phyloP scores from a whole-genome alignment of 1,284 basidiomycete genomes.

The Ceratobasidium sp. region DNA sequence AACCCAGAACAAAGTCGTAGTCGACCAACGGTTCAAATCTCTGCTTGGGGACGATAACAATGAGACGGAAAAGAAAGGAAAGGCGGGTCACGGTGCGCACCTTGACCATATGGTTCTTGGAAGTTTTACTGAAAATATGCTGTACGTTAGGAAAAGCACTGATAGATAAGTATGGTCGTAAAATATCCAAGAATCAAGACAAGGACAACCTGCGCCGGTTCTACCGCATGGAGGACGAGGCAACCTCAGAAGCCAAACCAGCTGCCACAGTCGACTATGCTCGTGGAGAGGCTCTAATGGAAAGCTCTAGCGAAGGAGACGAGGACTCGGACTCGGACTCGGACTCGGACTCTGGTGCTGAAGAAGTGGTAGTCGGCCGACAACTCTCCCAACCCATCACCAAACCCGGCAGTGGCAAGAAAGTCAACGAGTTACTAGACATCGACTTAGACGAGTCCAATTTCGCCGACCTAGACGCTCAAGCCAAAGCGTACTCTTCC shows the following conservation, averaged over 20 bases:
- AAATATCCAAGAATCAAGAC: conserved; percentile 70
- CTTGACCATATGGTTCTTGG: background rate
- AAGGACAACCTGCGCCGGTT: conserved; percentile 81
- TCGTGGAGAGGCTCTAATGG: conserved; percentile 83
- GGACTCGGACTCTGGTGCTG: conserved; percentile 51
- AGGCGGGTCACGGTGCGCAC: conserved; percentile 40
- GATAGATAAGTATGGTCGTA: conserved; percentile 93
- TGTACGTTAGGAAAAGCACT: conserved; percentile 55
- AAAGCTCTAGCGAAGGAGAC: conserved; percentile 74
- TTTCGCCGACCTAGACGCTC: conserved; percentile 74
- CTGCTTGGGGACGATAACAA: conserved; percentile 63
- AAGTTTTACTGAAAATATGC: conserved; percentile 14
- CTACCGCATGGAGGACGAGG: conserved; percentile 68
- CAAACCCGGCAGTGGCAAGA: conserved; percentile 45
- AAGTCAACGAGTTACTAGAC: conserved; percentile 59
- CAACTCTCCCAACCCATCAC: conserved; percentile 28
- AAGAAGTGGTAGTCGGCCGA: conserved; percentile 46
- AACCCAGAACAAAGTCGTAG: conserved; percentile 79
- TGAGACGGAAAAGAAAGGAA: conserved; percentile 53
- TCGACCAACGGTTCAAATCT: conserved; percentile 93
- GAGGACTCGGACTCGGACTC: conserved; percentile 53
- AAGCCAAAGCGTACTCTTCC: conserved; percentile 66
- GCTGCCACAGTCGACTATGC: conserved; percentile 72
- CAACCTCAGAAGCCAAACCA: conserved; percentile 42
- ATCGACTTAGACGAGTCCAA: conserved; percentile 81